phyloP scores from a whole-genome alignment of 768 basidiomycete species.

The Auriscalpium orientale region DNA sequence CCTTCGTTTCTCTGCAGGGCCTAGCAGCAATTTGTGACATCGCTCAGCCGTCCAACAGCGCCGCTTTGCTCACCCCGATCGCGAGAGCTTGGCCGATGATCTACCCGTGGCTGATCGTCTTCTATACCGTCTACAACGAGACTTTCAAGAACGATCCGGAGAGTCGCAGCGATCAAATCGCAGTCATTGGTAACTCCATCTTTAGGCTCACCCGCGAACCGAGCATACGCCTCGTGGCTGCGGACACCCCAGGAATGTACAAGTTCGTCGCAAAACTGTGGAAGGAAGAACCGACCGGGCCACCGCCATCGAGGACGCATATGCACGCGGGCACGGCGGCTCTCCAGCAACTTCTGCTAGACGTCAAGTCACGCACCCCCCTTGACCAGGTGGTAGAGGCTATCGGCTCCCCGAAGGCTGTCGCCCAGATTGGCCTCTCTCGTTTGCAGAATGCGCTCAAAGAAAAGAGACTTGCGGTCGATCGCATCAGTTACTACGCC shows the following conservation, averaged over 20 bases:
- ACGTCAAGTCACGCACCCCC: slow-evolving; percentile 8
- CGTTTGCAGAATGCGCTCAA: slow-evolving; percentile 22
- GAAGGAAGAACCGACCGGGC: slow-evolving; percentile 24
- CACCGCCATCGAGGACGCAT: slow-evolving; percentile 14
- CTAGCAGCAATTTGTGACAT: too few relatives aligned
- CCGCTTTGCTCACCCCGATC: slow-evolving; percentile 17
- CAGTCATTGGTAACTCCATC: slow-evolving; percentile 23
- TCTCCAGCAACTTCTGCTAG: slow-evolving; percentile 25
- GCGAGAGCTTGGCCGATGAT: slow-evolving; percentile 28
- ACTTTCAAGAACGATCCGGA: slow-evolving; percentile 1
- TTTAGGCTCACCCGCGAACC: slow-evolving; percentile 24
- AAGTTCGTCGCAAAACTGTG: slow-evolving; percentile 30
- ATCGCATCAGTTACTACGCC: slow-evolving; percentile 19
- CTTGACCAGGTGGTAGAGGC: slow-evolving; percentile 25
- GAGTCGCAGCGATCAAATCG: slow-evolving; percentile 19
- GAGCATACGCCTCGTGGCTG: slow-evolving; percentile 22
- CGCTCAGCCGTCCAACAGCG: background rate
- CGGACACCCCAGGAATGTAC: slow-evolving; percentile 24
- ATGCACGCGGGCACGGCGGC: slow-evolving; percentile 25
- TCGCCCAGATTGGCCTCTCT: slow-evolving; percentile 23
- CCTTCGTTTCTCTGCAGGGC: too few relatives aligned
- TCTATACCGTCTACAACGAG: slow-evolving; percentile 23
- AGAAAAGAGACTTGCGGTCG: slow-evolving; percentile 11
- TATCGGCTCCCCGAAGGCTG: slow-evolving; percentile 19
- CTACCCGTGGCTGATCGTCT: slow-evolving; percentile 30